A percentile compares a stretch with the other conserved stretches of the same genome.
Evolutionary conservation across 1,139 yeast genomes (phyloP).

Genomic region (Yamadazyma oceani): DNA sequence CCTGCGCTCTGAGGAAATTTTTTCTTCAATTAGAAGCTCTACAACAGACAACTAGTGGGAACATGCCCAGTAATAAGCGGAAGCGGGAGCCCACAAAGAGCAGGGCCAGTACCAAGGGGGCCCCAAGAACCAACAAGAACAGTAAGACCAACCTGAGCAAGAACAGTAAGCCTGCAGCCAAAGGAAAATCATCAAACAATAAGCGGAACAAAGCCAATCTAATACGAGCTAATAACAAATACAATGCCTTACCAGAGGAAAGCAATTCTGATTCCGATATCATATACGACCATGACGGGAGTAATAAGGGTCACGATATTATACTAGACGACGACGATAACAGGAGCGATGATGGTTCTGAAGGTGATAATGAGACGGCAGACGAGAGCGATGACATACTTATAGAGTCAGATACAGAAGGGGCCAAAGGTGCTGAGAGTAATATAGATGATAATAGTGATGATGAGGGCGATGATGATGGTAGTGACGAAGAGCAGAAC

Average conservation of each 20-base stretch:
- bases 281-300: constrained; percentile 17
- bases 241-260: constrained; percentile 19
- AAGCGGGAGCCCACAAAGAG: constrained; percentile 19
- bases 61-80: constrained; percentile 20
- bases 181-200: constrained; percentile 8
- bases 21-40: too few relatives aligned
- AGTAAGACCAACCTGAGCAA: constrained; percentile 9
- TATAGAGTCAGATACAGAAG: constrained; percentile 24
- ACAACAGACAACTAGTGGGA: too few relatives aligned
- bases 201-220: constrained; percentile 6
- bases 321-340: constrained; percentile 6
- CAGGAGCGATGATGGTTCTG: neutral
- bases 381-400: constrained; percentile 1
- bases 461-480: constrained; percentile 12
- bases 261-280: constrained; percentile 22
- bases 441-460: constrained; percentile 20
- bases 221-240: constrained; percentile 20
- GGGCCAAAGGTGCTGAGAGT: constrained; percentile 61
- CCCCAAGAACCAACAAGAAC: neutral
- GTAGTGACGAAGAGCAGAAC: constrained; percentile 9
- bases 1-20: too few relatives aligned
- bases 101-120: constrained; percentile 16
- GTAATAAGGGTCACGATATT: constrained; percentile 7
- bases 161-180: constrained; percentile 15
- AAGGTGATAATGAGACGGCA: constrained; percentile 1